Conservation (phyloP, 139 green algal species). For the Eudorina sp. region DNA sequence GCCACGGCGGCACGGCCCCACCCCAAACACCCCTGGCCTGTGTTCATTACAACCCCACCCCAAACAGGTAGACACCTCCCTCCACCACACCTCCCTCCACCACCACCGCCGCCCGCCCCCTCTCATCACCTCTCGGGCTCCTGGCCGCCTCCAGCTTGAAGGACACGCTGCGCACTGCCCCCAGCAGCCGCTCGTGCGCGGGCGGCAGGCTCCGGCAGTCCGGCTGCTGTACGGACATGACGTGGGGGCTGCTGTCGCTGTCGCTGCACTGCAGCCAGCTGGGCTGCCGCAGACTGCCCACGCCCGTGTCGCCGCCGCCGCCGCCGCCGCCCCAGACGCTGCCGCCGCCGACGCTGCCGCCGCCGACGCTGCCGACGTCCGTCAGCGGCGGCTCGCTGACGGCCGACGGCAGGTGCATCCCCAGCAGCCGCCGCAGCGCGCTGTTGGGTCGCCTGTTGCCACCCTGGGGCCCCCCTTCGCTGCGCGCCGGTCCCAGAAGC, state of each 20-base stretch:
- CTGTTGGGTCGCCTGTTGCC: not conserved
- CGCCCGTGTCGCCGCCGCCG: no score
- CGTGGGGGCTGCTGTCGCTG: not conserved
- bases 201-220: not conserved
- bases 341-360: not conserved
- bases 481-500: not conserved
- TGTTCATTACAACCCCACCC: no score
- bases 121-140: constrained; percentile 6
- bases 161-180: constrained; percentile 5
- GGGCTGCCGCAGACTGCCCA: not conserved
- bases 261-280: not conserved
- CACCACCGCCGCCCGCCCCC: no score
- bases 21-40: no score
- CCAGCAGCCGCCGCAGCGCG: not conserved
- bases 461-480: not conserved
- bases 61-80: no score
- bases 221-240: not conserved
- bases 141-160: constrained; percentile 36
- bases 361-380: not conserved
- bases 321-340: no score
- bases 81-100: no score
- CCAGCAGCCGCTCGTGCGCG: not conserved
- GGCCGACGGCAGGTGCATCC: not conserved
- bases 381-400: not conserved
- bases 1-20: no score